These are phyloP conservation scores for Stagonosporopsis rhizophila DNA, from an alignment of 2,329 filamentous ascomycete genomes.

Conservation along the genomic window DNA sequence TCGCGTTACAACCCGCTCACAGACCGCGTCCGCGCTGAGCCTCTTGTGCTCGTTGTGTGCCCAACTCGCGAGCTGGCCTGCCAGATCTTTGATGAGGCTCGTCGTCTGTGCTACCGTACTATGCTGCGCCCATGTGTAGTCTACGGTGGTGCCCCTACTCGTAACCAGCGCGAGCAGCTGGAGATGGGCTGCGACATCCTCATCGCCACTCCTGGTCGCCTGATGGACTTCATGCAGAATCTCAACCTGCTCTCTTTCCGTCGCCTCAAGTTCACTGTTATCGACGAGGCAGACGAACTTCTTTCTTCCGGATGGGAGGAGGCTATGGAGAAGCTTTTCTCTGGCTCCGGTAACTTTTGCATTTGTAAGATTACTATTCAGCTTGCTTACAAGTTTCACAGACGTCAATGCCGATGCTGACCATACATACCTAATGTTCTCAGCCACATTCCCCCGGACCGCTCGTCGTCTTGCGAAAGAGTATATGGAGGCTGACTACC, in stretches of 20 bases:
- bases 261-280: constrained; percentile 66
- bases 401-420: constrained; percentile 79
- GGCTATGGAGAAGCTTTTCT: constrained; percentile 77
- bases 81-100: constrained; percentile 94
- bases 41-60: constrained; percentile 82
- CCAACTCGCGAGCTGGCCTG: constrained; percentile 90
- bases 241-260: constrained; percentile 72
- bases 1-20: constrained; percentile 60
- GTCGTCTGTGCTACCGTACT: constrained; percentile 90
- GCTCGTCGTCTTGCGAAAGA: constrained; percentile 78
- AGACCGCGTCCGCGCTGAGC: constrained; percentile 75
- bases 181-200: constrained; percentile 87
- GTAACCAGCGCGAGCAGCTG: constrained; percentile 74
- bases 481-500: constrained; percentile 75
- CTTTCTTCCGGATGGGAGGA: constrained; percentile 79
- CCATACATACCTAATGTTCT: constrained; percentile 81
- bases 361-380: background rate
- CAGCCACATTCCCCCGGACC: constrained; percentile 87
- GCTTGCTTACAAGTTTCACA: constrained; percentile 30
- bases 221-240: constrained; percentile 82
- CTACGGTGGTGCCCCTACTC: constrained; percentile 82
- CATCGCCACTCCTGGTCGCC: constrained; percentile 84
- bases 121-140: constrained; percentile 91
- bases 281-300: constrained; percentile 97
- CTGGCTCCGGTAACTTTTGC: constrained; percentile 73